phyloP scores from a whole-genome alignment of 2,329 filamentous ascomycete species.

The Xylaria digitata region DNA sequence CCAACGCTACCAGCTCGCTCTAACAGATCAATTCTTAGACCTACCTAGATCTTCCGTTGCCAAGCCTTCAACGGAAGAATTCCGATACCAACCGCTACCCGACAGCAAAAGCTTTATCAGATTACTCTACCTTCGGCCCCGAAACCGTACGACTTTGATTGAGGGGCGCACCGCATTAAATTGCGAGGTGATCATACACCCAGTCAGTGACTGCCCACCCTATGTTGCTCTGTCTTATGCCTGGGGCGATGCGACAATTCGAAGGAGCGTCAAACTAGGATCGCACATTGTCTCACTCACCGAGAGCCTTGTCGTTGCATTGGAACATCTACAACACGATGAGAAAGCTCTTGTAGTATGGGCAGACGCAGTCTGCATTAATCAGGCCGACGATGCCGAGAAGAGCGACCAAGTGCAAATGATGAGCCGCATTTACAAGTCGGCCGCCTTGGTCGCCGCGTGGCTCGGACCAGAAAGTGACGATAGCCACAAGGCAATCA shows the following conservation, averaged over 20 bases:
- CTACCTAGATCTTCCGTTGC: not conserved
- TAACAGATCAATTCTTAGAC: not conserved
- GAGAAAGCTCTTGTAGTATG: not conserved
- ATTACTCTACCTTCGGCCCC: not conserved
- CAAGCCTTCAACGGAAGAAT: not conserved
- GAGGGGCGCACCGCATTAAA: not conserved
- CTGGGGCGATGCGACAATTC: not conserved
- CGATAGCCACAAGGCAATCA: not conserved
- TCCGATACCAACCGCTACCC: conserved; percentile 2
- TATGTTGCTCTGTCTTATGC: conserved; percentile 12
- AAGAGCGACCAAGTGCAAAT: not conserved
- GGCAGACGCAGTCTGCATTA: not conserved
- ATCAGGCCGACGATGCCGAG: not conserved
- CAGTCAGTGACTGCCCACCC: conserved; percentile 2
- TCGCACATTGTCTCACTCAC: not conserved
- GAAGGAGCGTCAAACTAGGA: not conserved
- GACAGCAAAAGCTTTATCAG: not conserved
- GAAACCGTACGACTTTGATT: not conserved
- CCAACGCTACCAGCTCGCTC: not conserved
- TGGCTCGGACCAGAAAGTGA: not conserved
- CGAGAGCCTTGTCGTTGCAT: not conserved
- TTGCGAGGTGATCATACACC: conserved; percentile 3
- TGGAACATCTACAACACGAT: not conserved
- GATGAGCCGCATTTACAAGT: not conserved
- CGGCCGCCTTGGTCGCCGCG: not conserved